These are phyloP conservation scores for Acacia confusa DNA, from an alignment of 306 rosid species.

Conservation along the genomic window DNA sequence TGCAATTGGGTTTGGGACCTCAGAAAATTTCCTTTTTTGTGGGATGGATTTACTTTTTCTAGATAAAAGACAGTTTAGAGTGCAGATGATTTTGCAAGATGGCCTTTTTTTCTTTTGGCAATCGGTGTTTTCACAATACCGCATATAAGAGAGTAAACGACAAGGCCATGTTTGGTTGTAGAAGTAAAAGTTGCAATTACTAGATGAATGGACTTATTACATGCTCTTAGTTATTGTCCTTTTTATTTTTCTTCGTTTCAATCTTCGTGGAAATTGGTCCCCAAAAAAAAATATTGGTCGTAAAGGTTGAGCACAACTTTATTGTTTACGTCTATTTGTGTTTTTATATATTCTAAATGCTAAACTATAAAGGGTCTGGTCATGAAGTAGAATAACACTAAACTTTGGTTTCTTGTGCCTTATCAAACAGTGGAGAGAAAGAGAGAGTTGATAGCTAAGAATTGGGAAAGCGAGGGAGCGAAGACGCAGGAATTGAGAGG, in stretches of 20 bases:
- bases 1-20: slow-evolving; percentile 21
- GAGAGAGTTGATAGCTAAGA: no score
- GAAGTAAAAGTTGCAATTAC: slow-evolving; percentile 25
- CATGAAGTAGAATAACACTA: neutral
- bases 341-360: slow-evolving; percentile 27
- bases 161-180: slow-evolving; percentile 35
- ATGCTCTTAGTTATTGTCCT: neutral
- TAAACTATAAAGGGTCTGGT: neutral
- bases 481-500: no score
- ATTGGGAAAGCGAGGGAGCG: no score
- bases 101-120: neutral
- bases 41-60: slow-evolving; percentile 2
- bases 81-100: slow-evolving; percentile 17
- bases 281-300: neutral
- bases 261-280: neutral
- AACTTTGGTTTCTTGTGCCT: no score
- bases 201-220: slow-evolving; percentile 18
- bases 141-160: neutral
- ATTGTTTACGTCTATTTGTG: slow-evolving; percentile 14
- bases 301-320: slow-evolving; percentile 21
- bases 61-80: neutral
- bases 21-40: neutral
- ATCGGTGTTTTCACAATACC: slow-evolving; percentile 16
- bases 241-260: neutral
- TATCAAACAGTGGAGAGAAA: neutral